Conservation (phyloP, 306 rosid species). For the Gastrolobium villosum region DNA sequence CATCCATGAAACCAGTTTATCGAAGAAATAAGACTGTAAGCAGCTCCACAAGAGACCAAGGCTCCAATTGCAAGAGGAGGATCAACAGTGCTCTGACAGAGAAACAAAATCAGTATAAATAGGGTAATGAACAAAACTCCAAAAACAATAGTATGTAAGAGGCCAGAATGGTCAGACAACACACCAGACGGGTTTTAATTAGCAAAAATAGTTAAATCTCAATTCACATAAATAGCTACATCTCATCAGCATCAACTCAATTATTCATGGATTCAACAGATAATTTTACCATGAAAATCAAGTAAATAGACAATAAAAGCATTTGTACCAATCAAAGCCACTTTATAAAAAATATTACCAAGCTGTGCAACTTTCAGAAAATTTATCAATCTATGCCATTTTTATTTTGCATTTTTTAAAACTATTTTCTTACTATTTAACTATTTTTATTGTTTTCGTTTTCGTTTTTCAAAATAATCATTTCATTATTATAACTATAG, state of each 20-base stretch:
- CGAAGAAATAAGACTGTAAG: constrained; percentile 57
- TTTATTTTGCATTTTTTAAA: neutral
- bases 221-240: neutral
- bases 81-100: constrained; percentile 76
- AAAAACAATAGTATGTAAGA: neutral
- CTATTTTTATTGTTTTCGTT: neutral
- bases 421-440: neutral
- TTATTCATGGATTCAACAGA: neutral
- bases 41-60: constrained; percentile 60
- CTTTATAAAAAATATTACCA: neutral
- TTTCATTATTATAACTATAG: neutral
- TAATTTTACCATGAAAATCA: constrained; percentile 33
- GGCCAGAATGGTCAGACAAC: constrained; percentile 36
- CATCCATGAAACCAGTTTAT: constrained; percentile 44
- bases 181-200: constrained; percentile 1
- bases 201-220: neutral
- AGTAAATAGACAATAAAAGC: neutral
- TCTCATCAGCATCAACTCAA: constrained; percentile 24
- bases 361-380: neutral
- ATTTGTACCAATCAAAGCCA: neutral
- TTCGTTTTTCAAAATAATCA: neutral
- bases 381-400: neutral
- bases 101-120: constrained; percentile 36
- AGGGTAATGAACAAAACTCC: constrained; percentile 2
- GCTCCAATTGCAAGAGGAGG: constrained; percentile 70